Evolutionary conservation across 2,329 filamentous ascomycete species (phyloP), one percentile per base, ranked within the genome.

Genomic region (Fonsecaea erecta): DNA sequence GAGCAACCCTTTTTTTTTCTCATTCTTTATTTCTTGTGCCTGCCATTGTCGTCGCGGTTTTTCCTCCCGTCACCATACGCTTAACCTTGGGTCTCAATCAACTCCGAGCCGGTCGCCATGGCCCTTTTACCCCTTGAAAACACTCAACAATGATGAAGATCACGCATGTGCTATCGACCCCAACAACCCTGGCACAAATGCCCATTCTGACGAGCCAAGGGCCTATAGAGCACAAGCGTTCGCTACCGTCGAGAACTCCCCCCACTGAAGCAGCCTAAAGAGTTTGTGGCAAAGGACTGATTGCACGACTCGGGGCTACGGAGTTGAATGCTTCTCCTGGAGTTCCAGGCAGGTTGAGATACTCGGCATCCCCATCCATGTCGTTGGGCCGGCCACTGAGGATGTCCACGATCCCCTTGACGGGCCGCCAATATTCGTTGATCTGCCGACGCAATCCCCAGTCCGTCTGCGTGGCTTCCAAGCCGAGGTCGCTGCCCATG

Each of bases 361-460:
- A 71, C n/a, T 69, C 66, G 21, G 60, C 26, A 46, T 66, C 68
- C 55, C 63, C 64, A 57, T 72, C 66, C 18, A 67, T 69, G 16
- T 77, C 72, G 58, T 71, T 72, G 0, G 88, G 86, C 65, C 92
- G 84, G 2, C 93, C 94, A 57, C 90, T 91, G 35, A 99, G 80
- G 40, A 92, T 89, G 76, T 99, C 91, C 1, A 97, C 93, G 28
- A 92, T 86, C 56, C 89, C 84, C 78, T 92, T 91, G 77, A 97
- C 81, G 56, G 83, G 84, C 72, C 91, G 82, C 95, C 95, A 99
- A 81, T 92, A 93, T 71, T 95, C 91, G 60, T 87, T 80, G 79
- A 88, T 91, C 53, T 95, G 94, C 57, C 95, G 84, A 59, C 95
- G 85, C 77, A 95, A 92, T 70, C 88, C 86, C 95, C 95, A 99